Conservation (phyloP, 495 filamentous ascomycete genomes). For the Letharia lupina region DNA sequence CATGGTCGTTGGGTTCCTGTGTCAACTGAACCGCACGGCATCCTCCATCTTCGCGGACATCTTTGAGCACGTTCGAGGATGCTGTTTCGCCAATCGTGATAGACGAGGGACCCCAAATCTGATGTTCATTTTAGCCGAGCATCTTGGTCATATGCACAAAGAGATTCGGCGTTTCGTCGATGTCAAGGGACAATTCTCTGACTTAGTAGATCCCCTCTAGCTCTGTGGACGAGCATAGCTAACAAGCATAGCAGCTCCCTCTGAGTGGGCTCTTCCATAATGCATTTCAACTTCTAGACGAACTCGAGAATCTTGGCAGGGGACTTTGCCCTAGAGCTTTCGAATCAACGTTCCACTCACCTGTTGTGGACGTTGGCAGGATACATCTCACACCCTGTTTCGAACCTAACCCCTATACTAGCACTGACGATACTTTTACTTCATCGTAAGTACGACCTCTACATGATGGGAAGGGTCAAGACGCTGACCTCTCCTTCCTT, state of each 20-base stretch:
- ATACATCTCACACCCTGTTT: neutral
- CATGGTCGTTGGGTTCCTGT: neutral
- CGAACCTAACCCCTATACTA: neutral
- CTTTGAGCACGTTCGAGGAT: neutral
- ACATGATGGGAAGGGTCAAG: neutral
- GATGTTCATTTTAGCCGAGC: conserved; percentile 1
- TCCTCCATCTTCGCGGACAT: neutral
- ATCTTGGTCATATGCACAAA: conserved; percentile 6
- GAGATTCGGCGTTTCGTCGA: neutral
- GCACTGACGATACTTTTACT: neutral
- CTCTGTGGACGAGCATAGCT: neutral
- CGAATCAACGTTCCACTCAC: neutral
- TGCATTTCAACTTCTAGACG: neutral
- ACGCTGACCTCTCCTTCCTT: neutral
- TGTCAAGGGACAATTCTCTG: neutral
- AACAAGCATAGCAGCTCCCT: neutral
- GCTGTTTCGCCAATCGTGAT: conserved; percentile 6
- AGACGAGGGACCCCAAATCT: conserved; percentile 2
- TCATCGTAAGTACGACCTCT: neutral
- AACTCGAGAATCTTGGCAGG: conserved; percentile 2
- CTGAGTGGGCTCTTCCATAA: neutral
- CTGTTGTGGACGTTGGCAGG: neutral
- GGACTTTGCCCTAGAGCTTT: conserved; percentile 5
- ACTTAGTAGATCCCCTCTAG: neutral
- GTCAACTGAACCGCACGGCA: neutral